A percentile compares a stretch with the other conserved stretches of the same genome.
These are phyloP conservation scores for Austroboletus niveus DNA, from an alignment of 1,284 basidiomycete species.

Conservation along the genomic window DNA sequence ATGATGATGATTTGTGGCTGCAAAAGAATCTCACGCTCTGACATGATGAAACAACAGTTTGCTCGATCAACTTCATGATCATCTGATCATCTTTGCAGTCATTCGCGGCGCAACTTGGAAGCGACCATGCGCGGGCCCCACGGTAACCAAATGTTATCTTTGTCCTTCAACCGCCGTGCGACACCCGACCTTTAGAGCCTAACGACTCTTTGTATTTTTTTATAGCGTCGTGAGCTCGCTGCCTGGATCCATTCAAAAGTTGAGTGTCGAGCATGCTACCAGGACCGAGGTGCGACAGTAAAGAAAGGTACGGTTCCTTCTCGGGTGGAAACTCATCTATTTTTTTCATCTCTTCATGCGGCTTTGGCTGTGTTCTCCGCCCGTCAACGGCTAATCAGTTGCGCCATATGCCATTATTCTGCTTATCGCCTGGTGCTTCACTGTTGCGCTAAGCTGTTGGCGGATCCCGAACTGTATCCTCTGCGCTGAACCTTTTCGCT, in stretches of 20 bases:
- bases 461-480: background rate
- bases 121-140: background rate
- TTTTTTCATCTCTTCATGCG: background rate
- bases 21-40: too few relatives aligned
- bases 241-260: constrained; percentile 1
- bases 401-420: background rate
- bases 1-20: background rate
- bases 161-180: background rate
- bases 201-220: constrained; percentile 19
- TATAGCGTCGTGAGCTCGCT: constrained; percentile 1
- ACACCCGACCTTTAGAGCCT: background rate
- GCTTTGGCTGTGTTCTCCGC: background rate
- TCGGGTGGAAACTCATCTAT: background rate
- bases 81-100: too few relatives aligned
- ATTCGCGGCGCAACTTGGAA: background rate
- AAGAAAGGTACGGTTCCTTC: background rate
- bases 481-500: background rate
- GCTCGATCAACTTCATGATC: too few relatives aligned
- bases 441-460: background rate
- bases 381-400: background rate
- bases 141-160: background rate
- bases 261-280: background rate
- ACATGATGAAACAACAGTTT: too few relatives aligned
- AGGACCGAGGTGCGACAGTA: background rate
- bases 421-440: constrained; percentile 1